Evolutionary conservation across 352 stramenopile species (phyloP).

Genomic region (Phytophthora vignae): DNA sequence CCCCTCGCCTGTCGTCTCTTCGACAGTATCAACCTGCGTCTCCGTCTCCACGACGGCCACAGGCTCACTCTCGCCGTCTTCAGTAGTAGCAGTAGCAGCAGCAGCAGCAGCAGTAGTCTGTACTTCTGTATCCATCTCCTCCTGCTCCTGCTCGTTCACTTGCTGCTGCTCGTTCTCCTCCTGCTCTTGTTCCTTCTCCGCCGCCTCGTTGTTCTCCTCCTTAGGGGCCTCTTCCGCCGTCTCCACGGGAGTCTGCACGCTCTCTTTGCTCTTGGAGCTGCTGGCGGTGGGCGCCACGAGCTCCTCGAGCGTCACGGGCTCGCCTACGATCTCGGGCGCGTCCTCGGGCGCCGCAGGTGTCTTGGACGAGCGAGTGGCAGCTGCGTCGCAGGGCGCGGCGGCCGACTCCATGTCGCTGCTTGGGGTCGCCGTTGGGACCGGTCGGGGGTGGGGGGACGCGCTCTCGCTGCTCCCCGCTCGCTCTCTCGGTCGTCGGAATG

Average conservation of each 20-base stretch:
- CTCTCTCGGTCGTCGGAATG: background rate
- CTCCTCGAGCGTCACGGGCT: slow-evolving; percentile 42
- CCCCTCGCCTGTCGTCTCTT: slow-evolving; percentile 14
- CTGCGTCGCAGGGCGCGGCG: slow-evolving; percentile 20
- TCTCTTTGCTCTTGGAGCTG: background rate
- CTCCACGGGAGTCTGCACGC: background rate
- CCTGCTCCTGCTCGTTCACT: slow-evolving; percentile 1
- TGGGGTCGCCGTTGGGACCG: slow-evolving; percentile 23
- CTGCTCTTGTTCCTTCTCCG: background rate
- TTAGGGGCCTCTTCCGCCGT: no score
- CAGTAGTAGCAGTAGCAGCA: background rate
- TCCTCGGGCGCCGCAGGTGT: slow-evolving; percentile 31
- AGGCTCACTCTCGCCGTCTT: no score
- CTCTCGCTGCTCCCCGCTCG: background rate
- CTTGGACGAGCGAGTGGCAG: slow-evolving; percentile 29
- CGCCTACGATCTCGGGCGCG: slow-evolving; percentile 38
- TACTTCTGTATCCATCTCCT: background rate
- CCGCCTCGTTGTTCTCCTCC: slow-evolving; percentile 9
- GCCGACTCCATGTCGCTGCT: slow-evolving; percentile 35
- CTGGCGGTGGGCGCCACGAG: slow-evolving; percentile 14
- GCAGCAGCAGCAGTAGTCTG: background rate
- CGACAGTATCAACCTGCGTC: background rate
- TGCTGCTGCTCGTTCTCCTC: slow-evolving; percentile 8
- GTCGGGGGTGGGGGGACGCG: slow-evolving; percentile 2
- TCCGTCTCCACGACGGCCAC: background rate